Conservation (phyloP, 352 stramenopile genomes). For the Globisporangium okanoganense region DNA sequence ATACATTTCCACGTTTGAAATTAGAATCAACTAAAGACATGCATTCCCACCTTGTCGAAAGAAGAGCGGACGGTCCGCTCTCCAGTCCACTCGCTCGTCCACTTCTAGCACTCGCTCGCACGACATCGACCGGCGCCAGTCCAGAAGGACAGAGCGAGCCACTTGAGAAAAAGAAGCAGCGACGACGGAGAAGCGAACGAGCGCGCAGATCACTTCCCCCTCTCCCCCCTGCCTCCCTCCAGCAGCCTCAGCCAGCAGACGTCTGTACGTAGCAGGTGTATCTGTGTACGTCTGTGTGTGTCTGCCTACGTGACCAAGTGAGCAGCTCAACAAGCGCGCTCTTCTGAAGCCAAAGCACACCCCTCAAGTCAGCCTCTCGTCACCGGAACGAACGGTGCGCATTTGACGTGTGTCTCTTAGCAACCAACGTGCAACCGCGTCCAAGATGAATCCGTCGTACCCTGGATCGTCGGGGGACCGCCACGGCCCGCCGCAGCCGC, state of each 20-base stretch:
- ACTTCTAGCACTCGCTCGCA: background rate
- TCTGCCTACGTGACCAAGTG: too few species aligned
- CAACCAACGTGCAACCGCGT: background rate
- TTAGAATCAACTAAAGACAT: background rate
- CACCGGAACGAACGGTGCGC: background rate
- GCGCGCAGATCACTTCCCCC: background rate
- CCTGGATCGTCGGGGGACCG: constrained; percentile 62
- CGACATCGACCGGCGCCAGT: background rate
- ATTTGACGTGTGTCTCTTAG: background rate
- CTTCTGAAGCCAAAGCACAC: background rate
- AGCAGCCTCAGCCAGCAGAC: background rate
- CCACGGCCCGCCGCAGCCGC: constrained; percentile 38
- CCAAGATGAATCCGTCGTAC: constrained; percentile 75
- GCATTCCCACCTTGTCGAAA: background rate
- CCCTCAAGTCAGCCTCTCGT: background rate
- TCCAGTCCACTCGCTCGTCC: background rate
- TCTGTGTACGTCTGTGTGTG: background rate
- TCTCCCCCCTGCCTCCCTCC: background rate
- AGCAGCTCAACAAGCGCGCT: background rate
- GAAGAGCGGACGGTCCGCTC: background rate
- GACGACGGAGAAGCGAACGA: constrained; percentile 6
- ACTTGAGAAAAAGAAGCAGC: constrained; percentile 24
- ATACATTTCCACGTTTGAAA: background rate
- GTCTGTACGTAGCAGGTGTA: background rate
- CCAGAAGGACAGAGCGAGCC: constrained; percentile 13